Evolutionary conservation across 1,284 basidiomycete species (phyloP), one percentile per base, ranked within the genome.

Genomic region (Chiua sp.): DNA sequence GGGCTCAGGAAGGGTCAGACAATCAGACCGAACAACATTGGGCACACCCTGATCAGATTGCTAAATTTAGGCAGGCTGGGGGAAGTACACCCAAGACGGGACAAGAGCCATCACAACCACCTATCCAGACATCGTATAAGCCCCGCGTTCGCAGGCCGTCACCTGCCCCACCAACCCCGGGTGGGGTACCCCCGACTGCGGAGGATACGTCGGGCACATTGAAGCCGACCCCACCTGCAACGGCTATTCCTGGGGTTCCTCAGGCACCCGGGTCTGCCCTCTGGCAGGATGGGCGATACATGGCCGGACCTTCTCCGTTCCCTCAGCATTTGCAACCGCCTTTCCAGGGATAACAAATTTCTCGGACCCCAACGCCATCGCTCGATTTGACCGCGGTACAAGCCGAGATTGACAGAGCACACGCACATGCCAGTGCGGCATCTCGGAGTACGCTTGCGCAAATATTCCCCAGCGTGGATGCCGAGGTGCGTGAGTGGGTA

Each of bases 391-490:
- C 82, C 8, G 87, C 85, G 3, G 79, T 93, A 61, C 88, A 92
- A 69, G 83, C 83, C n/a, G 85, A 92, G 79, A 94, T 94, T 63
- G 92, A 94, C 69, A 78, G 79, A 22, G 90, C 90, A 44, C 87
- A 91, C 69, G 85, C 87, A 61, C 82, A 86, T 55, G 89, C 88
- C 42, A 83, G 84, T 28, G 81, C 79, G 20, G 89, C 89, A 16
- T 82, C 88, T 51, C 77, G 79, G 59, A 86, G 88, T 66, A 96
- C 94, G 26, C 77, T 96, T 62, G 77, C 83, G 61, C 93, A 95
- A 77, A 96, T 96, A 63, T 97, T 97, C 83, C 94, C 94, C 1
- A 76, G 75, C 10, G 80, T 92, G 64, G 95, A 96, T 70, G 73
- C 75, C 54, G 95, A 96, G 74, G 85, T 97, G 39, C 82, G 94